Base-by-base conservation (phyloP, 2,329 filamentous ascomycete species). In the Claviceps digitariae region DNA sequence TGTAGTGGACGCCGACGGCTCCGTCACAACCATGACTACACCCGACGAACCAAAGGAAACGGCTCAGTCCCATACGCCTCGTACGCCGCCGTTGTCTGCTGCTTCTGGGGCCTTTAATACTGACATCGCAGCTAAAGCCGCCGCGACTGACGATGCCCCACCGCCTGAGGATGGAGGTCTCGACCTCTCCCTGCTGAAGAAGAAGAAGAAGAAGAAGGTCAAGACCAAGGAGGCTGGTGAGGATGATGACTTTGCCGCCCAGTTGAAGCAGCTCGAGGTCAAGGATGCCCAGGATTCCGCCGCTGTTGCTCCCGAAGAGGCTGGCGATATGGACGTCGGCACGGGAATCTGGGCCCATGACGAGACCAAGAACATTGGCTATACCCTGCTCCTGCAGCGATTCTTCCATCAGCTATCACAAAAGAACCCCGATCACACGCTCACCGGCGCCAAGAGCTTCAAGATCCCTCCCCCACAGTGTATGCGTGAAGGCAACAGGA, bases 401-500 rank as follows among this genome's bases (percentile, higher is more conserved):
- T 98, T 98, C 80, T 98, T 96, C 81, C 85, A 82, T 67, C 86
- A 95, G 61, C 83, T 98, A 58, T 84, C 93, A 71, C 87, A 91
- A 72, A 90, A 94, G 78, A 95, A 98, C 77, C 93, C 93, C 63
- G 93, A 98, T 69, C 86, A 97, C 65, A 85, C 91, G 59, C 86
- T 87, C 58, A 87, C 83, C 68, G 89, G 89, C 60, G 83, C 84
- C 65, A 93, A 90, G 79, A 94, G 87, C 72, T 98, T 97, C 83
- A 97, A 97, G 83, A 98, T 98, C 62, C 93, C 93, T 51, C 93
- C 93, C 52, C 93, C 93, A 50, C 93, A 98, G 77, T 97, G 93
- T 75, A 83, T 97, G 67, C 90, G 93, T 75, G 93, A 98, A 90
- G 93, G 93, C 70, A 98, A 98, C 83, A 94, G 95, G 82, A 95